phyloP scores from a whole-genome alignment of 306 rosid genomes.

The Pyrus bretschneideri region DNA sequence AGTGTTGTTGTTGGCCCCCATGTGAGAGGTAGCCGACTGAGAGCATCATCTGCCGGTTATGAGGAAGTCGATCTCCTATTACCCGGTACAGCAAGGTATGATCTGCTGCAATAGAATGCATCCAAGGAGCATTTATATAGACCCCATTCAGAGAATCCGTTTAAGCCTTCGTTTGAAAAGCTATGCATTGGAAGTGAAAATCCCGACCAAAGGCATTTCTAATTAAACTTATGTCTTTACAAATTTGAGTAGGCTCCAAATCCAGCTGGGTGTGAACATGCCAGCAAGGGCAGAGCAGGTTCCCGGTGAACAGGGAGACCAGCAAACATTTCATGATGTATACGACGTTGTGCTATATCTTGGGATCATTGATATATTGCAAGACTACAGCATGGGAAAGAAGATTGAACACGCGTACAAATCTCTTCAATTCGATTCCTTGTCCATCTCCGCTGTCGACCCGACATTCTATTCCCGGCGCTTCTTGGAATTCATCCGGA shows the following conservation, averaged over 20 bases:
- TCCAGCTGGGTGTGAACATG: constrained; percentile 99
- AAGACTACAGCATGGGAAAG: constrained; percentile 87
- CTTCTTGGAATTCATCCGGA: constrained; percentile 76
- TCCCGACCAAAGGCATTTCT: too few species aligned
- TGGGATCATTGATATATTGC: constrained; percentile 92
- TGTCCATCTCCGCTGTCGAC: constrained; percentile 88
- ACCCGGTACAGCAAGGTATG: constrained; percentile 98
- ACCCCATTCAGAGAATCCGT: not conserved
- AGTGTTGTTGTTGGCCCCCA: constrained; percentile 87
- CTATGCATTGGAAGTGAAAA: not conserved
- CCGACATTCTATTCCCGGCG: constrained; percentile 91
- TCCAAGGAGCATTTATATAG: not conserved
- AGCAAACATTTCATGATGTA: constrained; percentile 61
- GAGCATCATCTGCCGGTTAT: constrained; percentile 93
- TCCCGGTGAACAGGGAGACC: constrained; percentile 52
- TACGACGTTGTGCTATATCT: constrained; percentile 92
- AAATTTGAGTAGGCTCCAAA: constrained; percentile 63
- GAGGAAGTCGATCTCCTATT: constrained; percentile 97
- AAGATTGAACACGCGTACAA: constrained; percentile 88
- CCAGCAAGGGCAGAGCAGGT: constrained; percentile 94
- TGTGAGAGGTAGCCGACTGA: constrained; percentile 86
- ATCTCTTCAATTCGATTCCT: constrained; percentile 80
- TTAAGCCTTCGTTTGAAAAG: not conserved
- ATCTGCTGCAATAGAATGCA: not conserved
- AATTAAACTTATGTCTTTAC: not conserved